Evolutionary conservation across 106 monocot species (phyloP), one percentile per base, ranked within the genome.

Genomic region (Vanilla planifolia): DNA sequence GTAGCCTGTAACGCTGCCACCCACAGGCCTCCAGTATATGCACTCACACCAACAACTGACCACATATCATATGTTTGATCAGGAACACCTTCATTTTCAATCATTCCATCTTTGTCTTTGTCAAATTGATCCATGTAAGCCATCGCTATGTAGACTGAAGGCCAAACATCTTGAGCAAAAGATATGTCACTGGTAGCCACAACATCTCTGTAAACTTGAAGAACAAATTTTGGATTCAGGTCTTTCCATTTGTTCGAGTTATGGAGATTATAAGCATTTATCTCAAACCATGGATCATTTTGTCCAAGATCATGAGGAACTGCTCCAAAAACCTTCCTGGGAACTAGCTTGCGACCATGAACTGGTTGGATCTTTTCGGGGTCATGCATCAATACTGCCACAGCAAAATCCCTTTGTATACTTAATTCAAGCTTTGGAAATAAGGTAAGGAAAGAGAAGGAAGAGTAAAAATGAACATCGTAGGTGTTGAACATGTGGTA

Each of bases 391-490:
- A 79, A 37, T 16, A 82, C 87, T 19, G 87, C 82, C 22, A 69
- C 68, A 10, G 87, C 87, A 33, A 87, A 87, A 67, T 87, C 87
- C 52, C 87, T 71, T 33, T 87, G 87, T 25, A 87, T 67, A 48
- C 78, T 82, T 8, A 87, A 67, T 22, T 87, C 79, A 43, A 87
- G 75, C 58, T 87, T 78, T 5, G 89, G 92, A 37, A 88, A 98
- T 36, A 98, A 61, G 70, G 75, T 76, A 43, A 73, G 41, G 22
- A 87, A 72, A 33, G 86, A 27, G 32, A 92, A 99, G 16, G 98
- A 99, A 15, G 98, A 70, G 53, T 99, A 99, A 43, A 99, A 99
- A 63, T 99, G 98, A 17, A 99, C 98, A 75, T 99, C 98, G 47
- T 92, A 99, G 6, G 98, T 92, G 64, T 99, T 99, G 77, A 75